A percentile compares a stretch with the other conserved stretches of the same genome.
Conservation (phyloP, 768 basidiomycete species). For the Russula sp. region DNA sequence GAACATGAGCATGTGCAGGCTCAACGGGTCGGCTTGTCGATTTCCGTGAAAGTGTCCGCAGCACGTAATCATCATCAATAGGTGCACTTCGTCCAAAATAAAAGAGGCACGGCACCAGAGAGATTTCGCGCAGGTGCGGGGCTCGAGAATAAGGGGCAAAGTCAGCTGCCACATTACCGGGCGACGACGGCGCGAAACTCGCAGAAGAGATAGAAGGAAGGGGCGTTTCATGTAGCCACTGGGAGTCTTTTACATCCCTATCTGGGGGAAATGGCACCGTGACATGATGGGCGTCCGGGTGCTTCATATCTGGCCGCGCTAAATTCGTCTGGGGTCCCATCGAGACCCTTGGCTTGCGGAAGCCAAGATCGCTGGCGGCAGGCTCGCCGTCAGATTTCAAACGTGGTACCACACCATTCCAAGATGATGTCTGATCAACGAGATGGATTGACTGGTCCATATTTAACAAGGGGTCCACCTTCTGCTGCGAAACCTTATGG, state of each 20-base stretch:
- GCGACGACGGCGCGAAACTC: background rate
- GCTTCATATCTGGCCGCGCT: background rate
- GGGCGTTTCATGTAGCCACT: background rate
- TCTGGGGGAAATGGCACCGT: background rate
- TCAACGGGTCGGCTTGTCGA: background rate
- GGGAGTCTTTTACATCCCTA: background rate
- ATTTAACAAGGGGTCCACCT: background rate
- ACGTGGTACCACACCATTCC: background rate
- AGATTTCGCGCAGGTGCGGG: background rate
- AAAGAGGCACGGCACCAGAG: background rate
- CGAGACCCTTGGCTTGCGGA: background rate
- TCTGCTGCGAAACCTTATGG: background rate
- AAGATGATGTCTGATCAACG: background rate
- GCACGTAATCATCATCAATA: background rate
- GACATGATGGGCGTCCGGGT: background rate
- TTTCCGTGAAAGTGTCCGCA: background rate
- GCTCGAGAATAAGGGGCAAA: background rate
- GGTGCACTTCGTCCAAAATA: background rate
- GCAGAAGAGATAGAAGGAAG: background rate
- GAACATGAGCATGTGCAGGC: background rate
- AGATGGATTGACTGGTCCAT: background rate
- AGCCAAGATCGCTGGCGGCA: background rate
- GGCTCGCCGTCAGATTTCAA: background rate
- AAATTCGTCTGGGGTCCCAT: background rate
- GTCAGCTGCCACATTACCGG: background rate